A percentile compares a stretch with the other conserved stretches of the same genome.
Conservation (phyloP, 805 yeast species). For the Metschnikowia anglica region DNA sequence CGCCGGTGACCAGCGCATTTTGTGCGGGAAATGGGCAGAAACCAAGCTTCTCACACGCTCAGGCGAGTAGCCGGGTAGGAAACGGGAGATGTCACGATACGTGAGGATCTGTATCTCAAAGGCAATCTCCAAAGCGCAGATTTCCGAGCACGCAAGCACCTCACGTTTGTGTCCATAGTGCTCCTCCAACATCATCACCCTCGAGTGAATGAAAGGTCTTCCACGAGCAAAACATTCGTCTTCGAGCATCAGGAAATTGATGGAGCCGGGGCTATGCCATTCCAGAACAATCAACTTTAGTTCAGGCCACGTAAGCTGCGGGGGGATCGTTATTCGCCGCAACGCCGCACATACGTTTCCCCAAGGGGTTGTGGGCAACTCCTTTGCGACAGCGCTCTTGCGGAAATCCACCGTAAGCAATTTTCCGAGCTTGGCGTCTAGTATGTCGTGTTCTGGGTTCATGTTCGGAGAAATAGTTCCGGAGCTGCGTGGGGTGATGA, state of each 20-base stretch:
- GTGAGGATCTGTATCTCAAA: constrained; percentile 10
- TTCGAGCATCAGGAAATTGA: constrained; percentile 15
- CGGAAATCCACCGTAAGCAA: constrained; percentile 9
- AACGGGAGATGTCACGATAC: constrained; percentile 5
- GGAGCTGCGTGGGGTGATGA: constrained; percentile 11
- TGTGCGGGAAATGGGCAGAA: constrained; percentile 14
- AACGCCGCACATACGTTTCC: constrained; percentile 5
- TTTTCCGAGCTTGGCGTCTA: background rate
- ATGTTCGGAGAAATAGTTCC: constrained; percentile 6
- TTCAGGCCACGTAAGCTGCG: constrained; percentile 16
- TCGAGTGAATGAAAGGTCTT: constrained; percentile 9
- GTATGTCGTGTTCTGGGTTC: background rate
- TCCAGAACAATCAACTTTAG: constrained; percentile 18
- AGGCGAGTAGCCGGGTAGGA: constrained; percentile 13
- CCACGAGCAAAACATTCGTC: constrained; percentile 18
- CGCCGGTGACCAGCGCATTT: constrained; percentile 13
- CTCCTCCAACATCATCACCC: constrained; percentile 14
- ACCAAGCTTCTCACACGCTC: constrained; percentile 13
- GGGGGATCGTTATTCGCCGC: constrained; percentile 2
- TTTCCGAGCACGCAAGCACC: constrained; percentile 11
- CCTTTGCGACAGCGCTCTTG: constrained; percentile 5
- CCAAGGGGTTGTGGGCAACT: constrained; percentile 11
- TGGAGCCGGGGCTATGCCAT: constrained; percentile 16
- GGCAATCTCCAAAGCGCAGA: constrained; percentile 18
- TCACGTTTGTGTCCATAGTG: constrained; percentile 15